Evolutionary conservation across 768 basidiomycete species (phyloP), one percentile per base, ranked within the genome.

Genomic region (Tricholoma terreum): DNA sequence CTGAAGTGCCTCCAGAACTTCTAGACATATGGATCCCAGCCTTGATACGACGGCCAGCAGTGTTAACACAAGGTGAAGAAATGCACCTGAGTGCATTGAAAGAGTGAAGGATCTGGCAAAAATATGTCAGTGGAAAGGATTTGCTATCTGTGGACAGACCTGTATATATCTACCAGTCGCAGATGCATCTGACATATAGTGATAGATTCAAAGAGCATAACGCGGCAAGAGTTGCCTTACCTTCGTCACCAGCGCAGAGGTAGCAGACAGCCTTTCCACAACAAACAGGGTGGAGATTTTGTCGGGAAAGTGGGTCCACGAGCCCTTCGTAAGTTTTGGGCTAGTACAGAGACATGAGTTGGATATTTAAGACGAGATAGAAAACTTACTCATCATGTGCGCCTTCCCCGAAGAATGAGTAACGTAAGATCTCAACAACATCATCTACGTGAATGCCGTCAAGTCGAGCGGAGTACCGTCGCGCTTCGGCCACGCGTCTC

Each of bases 51-150:
- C 79, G 11, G 84, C 87, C 21, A 77, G 73, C 40, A 92, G 75
- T 4, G 82, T 73, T 46, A 93, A 65, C n/a, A 86, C 70, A 14
- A 89, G 66, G 59, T 87, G 86, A 11, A 88, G 74, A 64, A 93
- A 93, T 15, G 89, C 85, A 15, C 86, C 89, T 0, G 83, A 80
- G 66, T 87, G 87, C 77, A 92, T 81, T 33, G 82, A 80, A 22
- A 85, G 74, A 27, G 75, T 71, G 57, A 90, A 84, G 27, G 80
- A 80, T 45, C 90, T 92, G 59, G 7, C 15, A 6, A 7, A n/a
- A 4, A 31, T 30, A 7, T 49, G 27, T 31, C 30, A 49, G 46
- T 49, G 15, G 19, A 31, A 48, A 14, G 46, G 8, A 11, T 14
- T 19, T 10, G 14, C 12, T 34, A 55, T 35, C 36, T 11, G 10